Conservation (phyloP, 176 grass and related monocot genomes). For the Lolium multiflorum region DNA sequence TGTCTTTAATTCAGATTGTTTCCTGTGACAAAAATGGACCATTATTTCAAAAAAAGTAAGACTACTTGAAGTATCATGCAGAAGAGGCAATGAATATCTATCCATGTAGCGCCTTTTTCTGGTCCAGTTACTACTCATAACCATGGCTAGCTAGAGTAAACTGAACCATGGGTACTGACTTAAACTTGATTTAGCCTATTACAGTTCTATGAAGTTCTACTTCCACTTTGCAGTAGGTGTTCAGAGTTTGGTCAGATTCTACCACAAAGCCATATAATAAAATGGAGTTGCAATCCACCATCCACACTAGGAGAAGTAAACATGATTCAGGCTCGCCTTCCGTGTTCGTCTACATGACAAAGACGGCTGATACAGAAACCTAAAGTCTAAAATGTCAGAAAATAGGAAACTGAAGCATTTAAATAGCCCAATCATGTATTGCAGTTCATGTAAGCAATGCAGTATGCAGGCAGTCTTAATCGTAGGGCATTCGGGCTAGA, state of each 20-base stretch:
- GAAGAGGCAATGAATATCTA: no score
- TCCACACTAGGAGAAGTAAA: neutral
- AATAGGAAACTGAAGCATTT: neutral
- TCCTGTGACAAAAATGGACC: no score
- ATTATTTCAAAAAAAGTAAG: no score
- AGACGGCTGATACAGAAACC: neutral
- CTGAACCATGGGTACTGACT: neutral
- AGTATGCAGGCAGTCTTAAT: neutral
- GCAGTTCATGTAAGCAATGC: neutral
- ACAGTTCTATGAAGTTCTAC: neutral
- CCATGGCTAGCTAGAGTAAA: neutral
- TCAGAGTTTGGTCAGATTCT: constrained; percentile 6
- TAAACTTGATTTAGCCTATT: neutral
- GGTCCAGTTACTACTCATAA: neutral
- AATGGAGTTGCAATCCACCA: neutral
- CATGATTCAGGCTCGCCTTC: neutral
- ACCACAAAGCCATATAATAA: neutral
- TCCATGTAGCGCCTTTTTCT: neutral
- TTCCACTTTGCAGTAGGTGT: neutral
- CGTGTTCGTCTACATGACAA: neutral
- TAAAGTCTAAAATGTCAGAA: neutral
- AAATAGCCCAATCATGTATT: neutral
- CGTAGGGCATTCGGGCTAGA: neutral
- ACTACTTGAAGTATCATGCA: no score
- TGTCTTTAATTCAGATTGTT: no score